Conservation (phyloP, 495 filamentous ascomycete species). For the Daldinia decipiens region DNA sequence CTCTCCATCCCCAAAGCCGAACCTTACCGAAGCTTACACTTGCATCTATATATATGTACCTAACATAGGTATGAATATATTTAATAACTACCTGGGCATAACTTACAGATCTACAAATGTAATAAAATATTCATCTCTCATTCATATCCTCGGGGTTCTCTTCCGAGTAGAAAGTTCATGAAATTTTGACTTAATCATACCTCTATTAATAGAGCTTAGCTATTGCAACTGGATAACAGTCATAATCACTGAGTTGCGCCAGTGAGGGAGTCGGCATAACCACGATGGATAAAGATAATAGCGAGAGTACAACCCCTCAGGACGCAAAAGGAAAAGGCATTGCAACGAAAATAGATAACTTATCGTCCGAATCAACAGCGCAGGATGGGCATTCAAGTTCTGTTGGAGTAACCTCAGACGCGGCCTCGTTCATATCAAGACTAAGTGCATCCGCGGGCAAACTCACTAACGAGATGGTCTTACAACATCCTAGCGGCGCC, state of each 20-base stretch:
- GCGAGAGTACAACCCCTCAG: slow-evolving; percentile 4
- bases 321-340: slow-evolving; percentile 33
- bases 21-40: neutral
- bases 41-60: neutral
- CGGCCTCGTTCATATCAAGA: slow-evolving; percentile 30
- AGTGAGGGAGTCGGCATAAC: slow-evolving; percentile 2
- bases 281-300: slow-evolving; percentile 21
- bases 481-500: slow-evolving; percentile 1
- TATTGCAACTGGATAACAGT: slow-evolving; percentile 6
- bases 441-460: slow-evolving; percentile 35
- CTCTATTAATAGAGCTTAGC: neutral
- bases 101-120: neutral
- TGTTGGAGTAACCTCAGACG: neutral
- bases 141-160: neutral
- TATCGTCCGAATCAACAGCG: slow-evolving; percentile 4
- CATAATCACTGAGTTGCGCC: neutral
- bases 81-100: neutral
- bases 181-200: neutral
- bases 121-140: neutral
- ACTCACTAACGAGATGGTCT: slow-evolving; percentile 27
- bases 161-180: neutral
- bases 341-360: slow-evolving; percentile 10
- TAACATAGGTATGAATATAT: neutral
- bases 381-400: slow-evolving; percentile 3
- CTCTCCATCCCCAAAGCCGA: slow-evolving; percentile 3